These are phyloP conservation scores for Chlamydomonas asymmetrica DNA, from an alignment of 139 green algal genomes.

Conservation along the genomic window DNA sequence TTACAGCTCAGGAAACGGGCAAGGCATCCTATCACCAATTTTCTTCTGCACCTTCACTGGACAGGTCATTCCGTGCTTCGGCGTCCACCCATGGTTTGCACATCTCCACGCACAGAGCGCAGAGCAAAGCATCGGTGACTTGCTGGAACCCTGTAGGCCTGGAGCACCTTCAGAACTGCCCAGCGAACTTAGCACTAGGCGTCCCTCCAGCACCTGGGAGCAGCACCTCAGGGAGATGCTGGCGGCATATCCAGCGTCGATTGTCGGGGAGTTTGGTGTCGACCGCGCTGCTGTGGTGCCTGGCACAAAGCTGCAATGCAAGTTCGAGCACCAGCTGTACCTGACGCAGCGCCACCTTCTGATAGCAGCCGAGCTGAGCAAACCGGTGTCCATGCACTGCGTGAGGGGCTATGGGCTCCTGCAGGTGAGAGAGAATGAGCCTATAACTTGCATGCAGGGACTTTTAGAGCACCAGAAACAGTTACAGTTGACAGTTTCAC, in stretches of 20 bases:
- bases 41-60: background rate
- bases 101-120: slow-evolving; percentile 28
- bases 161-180: background rate
- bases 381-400: slow-evolving; percentile 70
- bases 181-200: background rate
- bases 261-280: slow-evolving; percentile 57
- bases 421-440: too few relatives aligned
- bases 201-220: slow-evolving; percentile 11
- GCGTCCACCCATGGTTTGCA: slow-evolving; percentile 57
- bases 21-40: background rate
- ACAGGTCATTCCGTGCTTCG: slow-evolving; percentile 55
- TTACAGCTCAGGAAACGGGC: background rate
- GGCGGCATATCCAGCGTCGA: background rate
- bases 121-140: background rate
- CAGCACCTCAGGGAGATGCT: slow-evolving; percentile 28
- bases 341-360: slow-evolving; percentile 51
- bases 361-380: slow-evolving; percentile 51
- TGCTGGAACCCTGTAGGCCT: too few relatives aligned
- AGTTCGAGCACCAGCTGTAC: slow-evolving; percentile 40
- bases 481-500: too few relatives aligned
- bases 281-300: slow-evolving; percentile 46
- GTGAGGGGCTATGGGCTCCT: slow-evolving; percentile 46
- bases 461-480: too few relatives aligned
- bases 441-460: too few relatives aligned
- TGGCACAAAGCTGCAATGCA: slow-evolving; percentile 34